A percentile compares a stretch with the other conserved stretches of the same genome.
phyloP scores from a whole-genome alignment of 495 filamentous ascomycete genomes.

The Hypoxylon intermedium region DNA sequence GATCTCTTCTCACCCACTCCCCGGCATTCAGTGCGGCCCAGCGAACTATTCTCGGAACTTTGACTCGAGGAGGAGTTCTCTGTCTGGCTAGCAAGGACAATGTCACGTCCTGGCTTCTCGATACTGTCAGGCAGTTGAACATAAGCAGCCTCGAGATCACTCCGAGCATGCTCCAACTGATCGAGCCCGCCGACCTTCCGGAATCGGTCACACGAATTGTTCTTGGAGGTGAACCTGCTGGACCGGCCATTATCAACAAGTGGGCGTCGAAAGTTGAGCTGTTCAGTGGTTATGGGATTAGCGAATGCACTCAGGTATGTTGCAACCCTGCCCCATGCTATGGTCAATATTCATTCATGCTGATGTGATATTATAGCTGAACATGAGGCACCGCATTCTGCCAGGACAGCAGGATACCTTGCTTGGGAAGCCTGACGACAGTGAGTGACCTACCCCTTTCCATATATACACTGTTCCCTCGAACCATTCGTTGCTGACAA shows the following conservation, averaged over 20 bases:
- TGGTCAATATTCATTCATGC: background rate
- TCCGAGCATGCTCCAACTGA: background rate
- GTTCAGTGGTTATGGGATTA: background rate
- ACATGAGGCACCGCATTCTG: background rate
- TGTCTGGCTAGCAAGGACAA: constrained; percentile 1
- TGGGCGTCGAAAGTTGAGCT: background rate
- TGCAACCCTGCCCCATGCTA: background rate
- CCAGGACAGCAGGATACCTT: background rate
- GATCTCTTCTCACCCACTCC: background rate
- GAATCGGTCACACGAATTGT: background rate
- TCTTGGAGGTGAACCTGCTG: background rate
- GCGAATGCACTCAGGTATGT: constrained; percentile 1
- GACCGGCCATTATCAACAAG: background rate
- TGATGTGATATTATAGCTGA: background rate
- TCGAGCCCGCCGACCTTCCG: background rate
- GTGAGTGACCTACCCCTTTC: background rate
- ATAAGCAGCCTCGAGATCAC: background rate
- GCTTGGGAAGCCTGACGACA: background rate
- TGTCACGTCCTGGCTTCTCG: background rate
- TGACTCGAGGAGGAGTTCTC: background rate
- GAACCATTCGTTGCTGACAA: constrained; percentile 45
- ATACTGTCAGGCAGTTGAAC: background rate
- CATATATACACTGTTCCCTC: too few relatives aligned
- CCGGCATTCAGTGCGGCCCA: background rate
- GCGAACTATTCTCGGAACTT: background rate